Evolutionary conservation across 352 stramenopile genomes (phyloP), one percentile per base, ranked within the genome.

Genomic region (Phytophthora constricta): DNA sequence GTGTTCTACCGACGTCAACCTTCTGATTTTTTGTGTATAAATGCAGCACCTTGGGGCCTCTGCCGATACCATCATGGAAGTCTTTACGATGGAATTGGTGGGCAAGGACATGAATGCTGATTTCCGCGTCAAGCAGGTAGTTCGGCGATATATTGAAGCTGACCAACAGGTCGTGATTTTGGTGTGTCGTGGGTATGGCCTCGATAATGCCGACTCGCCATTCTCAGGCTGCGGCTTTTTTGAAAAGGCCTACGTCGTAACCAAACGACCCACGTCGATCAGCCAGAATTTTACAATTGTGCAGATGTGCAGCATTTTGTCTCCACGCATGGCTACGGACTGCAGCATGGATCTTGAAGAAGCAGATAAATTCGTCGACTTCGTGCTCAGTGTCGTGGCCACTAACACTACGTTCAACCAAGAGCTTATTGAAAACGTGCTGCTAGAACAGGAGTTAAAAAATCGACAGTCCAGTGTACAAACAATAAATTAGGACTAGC

Each of bases 231-330:
- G 50, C 14, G 57, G 47, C 46, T 84, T 84, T 37, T 49, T 64
- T 2, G 73, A 87, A 47, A 70, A 77, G 26, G 78, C 73, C n/a
- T 87, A 83, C 63, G 73, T 87, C 41, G 54, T 87, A 31, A 56
- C 82, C 31, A 72, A 73, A 50, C 70, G 55, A 39, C 59, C 72
- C 14, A 66, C 70, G 19, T 46, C 62, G 34, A 49, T 64, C 22
- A 42, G 28, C 14, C 27, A 52, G 11, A 58, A 70, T 17, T 72
- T 57, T 50, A 68, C 70, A 28, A 60, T 85, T 26, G 51, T 87
- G 53, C 71, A 83, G 55, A 77, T 62, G 51, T 79, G 70, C 58
- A 65, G 68, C 37, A 61, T 85, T 26, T 73, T 78, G 45, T 77
- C 73, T 20, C 72, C 74, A 14, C 61, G 81, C 46, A 71, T 75